Percentiles rank a stretch among this genome's conserved stretches.
Evolutionary conservation across 352 stramenopile genomes (phyloP).

Genomic region (Globisporangium mamillatum): DNA sequence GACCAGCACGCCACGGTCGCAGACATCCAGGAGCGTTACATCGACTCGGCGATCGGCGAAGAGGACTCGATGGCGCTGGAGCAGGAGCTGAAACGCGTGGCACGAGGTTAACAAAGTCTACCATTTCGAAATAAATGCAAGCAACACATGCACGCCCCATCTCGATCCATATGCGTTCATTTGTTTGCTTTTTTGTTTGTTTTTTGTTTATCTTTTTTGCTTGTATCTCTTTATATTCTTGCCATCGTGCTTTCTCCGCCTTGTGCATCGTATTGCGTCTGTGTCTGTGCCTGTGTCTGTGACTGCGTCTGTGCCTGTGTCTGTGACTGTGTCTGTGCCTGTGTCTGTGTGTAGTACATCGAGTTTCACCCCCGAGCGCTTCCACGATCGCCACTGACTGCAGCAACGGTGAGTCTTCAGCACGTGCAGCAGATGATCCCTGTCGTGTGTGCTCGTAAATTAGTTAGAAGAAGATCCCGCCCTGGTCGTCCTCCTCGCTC

Average conservation of each 20-base stretch:
- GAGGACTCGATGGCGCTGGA: conserved; percentile 27
- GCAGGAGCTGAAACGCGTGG: conserved; percentile 34
- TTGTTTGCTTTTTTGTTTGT: not conserved
- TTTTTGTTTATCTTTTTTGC: not conserved
- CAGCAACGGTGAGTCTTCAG: not conserved
- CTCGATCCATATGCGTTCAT: conserved; percentile 6
- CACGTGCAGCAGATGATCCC: not conserved
- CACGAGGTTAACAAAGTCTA: conserved; percentile 7
- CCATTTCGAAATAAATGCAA: not conserved
- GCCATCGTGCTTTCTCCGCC: not conserved
- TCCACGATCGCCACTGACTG: not conserved
- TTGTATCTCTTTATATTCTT: conserved; percentile 2
- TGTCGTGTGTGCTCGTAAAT: conserved; percentile 17
- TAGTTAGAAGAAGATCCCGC: conserved; percentile 86
- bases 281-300: not conserved
- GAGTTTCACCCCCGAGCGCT: not conserved
- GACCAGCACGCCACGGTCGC: conserved; percentile 41
- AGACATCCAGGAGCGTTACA: conserved; percentile 71
- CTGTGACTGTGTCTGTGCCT: not conserved
- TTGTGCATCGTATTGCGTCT: not conserved
- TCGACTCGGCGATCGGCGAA: conserved; percentile 35
- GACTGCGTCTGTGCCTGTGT: not conserved
- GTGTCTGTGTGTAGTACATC: not conserved
- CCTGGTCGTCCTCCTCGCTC: conserved; percentile 77
- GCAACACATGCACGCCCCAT: not conserved